A percentile compares a stretch with the other conserved stretches of the same genome.
Conservation (phyloP, 345 rosid genomes). For the Physaria fendleri region DNA sequence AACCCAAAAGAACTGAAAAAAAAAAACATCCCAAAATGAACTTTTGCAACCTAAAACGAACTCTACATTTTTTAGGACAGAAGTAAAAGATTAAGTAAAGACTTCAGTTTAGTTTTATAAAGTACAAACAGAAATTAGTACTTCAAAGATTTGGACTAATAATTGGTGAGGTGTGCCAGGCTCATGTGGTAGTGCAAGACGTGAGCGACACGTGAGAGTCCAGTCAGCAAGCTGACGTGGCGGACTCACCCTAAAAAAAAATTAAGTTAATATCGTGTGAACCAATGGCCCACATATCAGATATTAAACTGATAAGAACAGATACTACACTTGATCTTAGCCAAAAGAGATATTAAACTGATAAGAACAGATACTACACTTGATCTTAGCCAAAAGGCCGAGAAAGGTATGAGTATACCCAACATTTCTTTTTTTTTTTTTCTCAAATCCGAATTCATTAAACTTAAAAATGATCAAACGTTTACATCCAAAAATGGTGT, state of each 20-base stretch:
- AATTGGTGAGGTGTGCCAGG: neutral
- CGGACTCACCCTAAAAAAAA: neutral
- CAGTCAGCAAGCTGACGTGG: neutral
- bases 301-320: conserved; percentile 58
- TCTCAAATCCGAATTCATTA: too few species aligned
- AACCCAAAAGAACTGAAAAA: too few species aligned
- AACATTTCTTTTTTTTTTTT: too few species aligned
- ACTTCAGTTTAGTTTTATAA: too few species aligned
- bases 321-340: conserved; percentile 64
- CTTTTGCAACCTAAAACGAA: too few species aligned
- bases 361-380: conserved; percentile 60
- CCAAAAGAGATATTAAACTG: conserved; percentile 59
- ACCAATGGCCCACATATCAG: conserved; percentile 23
- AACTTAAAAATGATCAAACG: too few species aligned
- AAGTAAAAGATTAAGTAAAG: too few species aligned
- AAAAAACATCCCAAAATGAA: too few species aligned
- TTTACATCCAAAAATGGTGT: too few species aligned
- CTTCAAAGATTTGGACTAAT: neutral
- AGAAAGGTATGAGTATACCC: conserved; percentile 12
- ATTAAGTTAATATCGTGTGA: neutral
- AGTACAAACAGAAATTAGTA: too few species aligned
- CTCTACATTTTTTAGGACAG: too few species aligned
- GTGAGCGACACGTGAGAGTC: neutral
- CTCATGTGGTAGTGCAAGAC: neutral
- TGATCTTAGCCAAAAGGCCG: conserved; percentile 70